Evolutionary conservation across 2,329 filamentous ascomycete genomes (phyloP), one percentile per base, ranked within the genome.

Genomic region (Arachnomyces sp.): DNA sequence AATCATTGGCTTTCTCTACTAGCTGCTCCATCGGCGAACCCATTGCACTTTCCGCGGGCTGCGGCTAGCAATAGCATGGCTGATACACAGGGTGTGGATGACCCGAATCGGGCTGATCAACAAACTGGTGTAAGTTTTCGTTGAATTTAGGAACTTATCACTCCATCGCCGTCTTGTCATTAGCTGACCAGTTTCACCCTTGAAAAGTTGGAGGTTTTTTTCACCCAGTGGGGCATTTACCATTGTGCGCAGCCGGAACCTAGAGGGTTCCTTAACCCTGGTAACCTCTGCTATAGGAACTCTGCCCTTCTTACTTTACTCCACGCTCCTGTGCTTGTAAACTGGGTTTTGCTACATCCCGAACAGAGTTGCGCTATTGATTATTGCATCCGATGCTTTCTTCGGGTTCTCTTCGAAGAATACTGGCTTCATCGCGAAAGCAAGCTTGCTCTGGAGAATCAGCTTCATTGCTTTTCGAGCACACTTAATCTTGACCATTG

Each of bases 281-380:
- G 39, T 8, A 31, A 37, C 3, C 13, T 38, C 20, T 49, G 47
- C 33, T 49, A 44, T 20, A 33, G 47, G 15, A 49, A 49, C 20
- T 34, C 31, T 18, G 28, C 39, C 9, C 15, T 49, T 12, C 33
- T 39, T 25, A 17, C 36, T 14, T 25, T 50, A 2, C 32, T 49
- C 16, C 44, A 45, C 32, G 35, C 43, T 17, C 44, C 44, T 8
- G 32, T 36, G 6, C 31, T 50, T 31, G 34, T 43, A 11, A 38
- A 47, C 13, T 45, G 41, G 43, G 33, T 48, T 15, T n/a, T 11
- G 9, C 5, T 34, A 16, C 47, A 49, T 34, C 12, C 29, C 9
- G 4, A 25, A 5, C 17, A 25, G 31, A 7, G 11, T 14, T 13
- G 32, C 15, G 13, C 11, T 6, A n/a, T 12, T n/a, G 17, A 14